Conservation (phyloP, 176 grass and related monocot genomes). For the Aegilops bicornis region DNA sequence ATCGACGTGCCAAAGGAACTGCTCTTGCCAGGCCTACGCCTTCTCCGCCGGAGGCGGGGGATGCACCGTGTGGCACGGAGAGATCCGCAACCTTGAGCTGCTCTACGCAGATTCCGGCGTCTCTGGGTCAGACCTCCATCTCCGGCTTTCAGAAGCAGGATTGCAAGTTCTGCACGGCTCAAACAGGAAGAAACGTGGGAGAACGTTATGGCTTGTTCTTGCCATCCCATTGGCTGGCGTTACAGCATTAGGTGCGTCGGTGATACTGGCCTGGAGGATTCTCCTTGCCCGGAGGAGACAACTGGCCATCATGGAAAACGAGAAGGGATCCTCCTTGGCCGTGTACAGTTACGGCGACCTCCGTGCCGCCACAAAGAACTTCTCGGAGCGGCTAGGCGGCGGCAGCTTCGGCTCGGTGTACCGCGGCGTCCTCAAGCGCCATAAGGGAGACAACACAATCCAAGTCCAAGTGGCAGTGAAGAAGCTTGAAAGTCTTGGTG, state of each 20-base stretch:
- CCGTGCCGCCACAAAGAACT: conserved; percentile 34
- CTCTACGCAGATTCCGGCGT: neutral
- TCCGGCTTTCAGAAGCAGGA: neutral
- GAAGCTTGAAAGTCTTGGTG: conserved; percentile 9
- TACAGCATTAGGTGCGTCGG: neutral
- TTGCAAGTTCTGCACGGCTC: neutral
- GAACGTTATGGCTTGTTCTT: neutral
- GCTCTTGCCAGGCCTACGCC: conserved; percentile 32
- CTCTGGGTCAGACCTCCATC: neutral
- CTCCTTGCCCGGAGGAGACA: neutral
- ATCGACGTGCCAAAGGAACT: neutral
- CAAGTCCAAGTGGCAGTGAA: conserved; percentile 13
- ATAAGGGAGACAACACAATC: neutral
- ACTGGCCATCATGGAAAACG: neutral
- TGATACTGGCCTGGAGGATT: neutral
- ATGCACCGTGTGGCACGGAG: neutral
- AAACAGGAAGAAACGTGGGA: neutral
- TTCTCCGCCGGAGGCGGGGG: conserved; percentile 1
- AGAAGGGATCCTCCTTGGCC: conserved; percentile 2
- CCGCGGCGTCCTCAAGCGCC: neutral
- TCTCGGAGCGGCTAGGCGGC: conserved; percentile 16
- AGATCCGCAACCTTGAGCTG: neutral
- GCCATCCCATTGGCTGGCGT: neutral
- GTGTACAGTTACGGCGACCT: conserved; percentile 28
- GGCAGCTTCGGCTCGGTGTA: conserved; percentile 29